A percentile compares a stretch with the other conserved stretches of the same genome.
These are phyloP conservation scores for Curvularia eragrostidis DNA, from an alignment of 2,329 filamentous ascomycete genomes.

Conservation along the genomic window DNA sequence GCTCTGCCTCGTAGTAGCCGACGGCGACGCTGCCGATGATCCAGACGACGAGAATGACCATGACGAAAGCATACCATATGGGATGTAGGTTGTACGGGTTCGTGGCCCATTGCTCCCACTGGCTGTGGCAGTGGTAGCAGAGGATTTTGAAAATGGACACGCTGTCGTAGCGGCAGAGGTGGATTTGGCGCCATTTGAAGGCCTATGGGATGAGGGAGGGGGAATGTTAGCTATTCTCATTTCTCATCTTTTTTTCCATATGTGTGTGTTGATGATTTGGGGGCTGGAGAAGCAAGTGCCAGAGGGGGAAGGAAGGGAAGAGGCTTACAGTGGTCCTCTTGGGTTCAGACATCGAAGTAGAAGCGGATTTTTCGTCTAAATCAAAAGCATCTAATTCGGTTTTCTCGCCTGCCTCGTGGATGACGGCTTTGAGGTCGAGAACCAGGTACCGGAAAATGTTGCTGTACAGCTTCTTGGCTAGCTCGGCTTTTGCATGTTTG, in stretches of 20 bases:
- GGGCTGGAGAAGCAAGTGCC: too few species aligned
- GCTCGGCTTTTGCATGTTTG: neutral
- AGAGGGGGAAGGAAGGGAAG: neutral
- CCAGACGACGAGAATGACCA: conserved; percentile 12
- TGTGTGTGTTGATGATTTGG: too few species aligned
- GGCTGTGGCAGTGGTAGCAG: conserved; percentile 1
- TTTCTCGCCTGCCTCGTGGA: conserved; percentile 2
- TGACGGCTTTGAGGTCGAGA: conserved; percentile 11
- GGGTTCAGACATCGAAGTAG: neutral
- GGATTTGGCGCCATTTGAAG: neutral
- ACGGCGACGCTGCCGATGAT: conserved; percentile 13
- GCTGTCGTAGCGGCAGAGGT: conserved; percentile 10
- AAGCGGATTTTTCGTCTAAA: too few species aligned
- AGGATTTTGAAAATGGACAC: conserved; percentile 5
- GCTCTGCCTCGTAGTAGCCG: conserved; percentile 9
- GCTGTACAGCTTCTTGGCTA: conserved; percentile 3
- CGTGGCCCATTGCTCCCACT: conserved; percentile 13
- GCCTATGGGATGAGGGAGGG: neutral
- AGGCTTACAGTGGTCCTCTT: neutral
- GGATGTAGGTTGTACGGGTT: conserved; percentile 16
- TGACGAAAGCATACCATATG: conserved; percentile 11
- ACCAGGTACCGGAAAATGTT: conserved; percentile 13
- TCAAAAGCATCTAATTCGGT: neutral
- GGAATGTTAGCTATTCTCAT: too few species aligned
- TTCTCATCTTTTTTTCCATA: neutral